phyloP scores from a whole-genome alignment of 1,139 yeast species.

The Sugiyamaella castrensis region DNA sequence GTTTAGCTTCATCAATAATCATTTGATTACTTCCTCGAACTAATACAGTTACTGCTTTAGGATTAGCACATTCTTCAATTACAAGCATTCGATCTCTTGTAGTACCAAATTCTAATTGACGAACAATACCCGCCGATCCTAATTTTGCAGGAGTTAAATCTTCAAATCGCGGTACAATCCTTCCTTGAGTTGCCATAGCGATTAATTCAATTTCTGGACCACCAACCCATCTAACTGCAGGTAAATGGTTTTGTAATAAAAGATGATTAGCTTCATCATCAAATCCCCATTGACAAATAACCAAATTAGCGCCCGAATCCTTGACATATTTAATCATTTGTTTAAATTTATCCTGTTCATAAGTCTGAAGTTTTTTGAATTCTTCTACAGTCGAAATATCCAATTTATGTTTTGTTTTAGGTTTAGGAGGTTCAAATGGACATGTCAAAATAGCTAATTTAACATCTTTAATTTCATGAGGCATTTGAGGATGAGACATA shows the following conservation, averaged over 20 bases:
- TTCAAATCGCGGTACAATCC: constrained; percentile 96
- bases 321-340: constrained; percentile 89
- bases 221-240: constrained; percentile 99
- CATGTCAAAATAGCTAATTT: constrained; percentile 93
- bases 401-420: constrained; percentile 95
- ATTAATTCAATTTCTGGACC: constrained; percentile 94
- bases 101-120: constrained; percentile 92
- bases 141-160: constrained; percentile 79
- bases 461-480: constrained; percentile 72
- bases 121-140: constrained; percentile 81
- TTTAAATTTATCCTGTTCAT: constrained; percentile 85
- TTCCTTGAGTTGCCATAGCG: constrained; percentile 96
- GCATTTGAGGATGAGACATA: constrained; percentile 98
- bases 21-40: constrained; percentile 94
- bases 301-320: constrained; percentile 90
- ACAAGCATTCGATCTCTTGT: constrained; percentile 95
- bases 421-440: constrained; percentile 99
- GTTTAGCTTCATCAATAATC: constrained; percentile 95
- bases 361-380: constrained; percentile 81
- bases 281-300: constrained; percentile 99
- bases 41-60: constrained; percentile 90
- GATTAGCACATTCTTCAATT: constrained; percentile 83
- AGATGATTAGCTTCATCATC: constrained; percentile 98
- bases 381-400: constrained; percentile 92
- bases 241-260: constrained; percentile 78